phyloP scores from a whole-genome alignment of 495 filamentous ascomycete genomes.

The Clohesyomyces aquaticus region DNA sequence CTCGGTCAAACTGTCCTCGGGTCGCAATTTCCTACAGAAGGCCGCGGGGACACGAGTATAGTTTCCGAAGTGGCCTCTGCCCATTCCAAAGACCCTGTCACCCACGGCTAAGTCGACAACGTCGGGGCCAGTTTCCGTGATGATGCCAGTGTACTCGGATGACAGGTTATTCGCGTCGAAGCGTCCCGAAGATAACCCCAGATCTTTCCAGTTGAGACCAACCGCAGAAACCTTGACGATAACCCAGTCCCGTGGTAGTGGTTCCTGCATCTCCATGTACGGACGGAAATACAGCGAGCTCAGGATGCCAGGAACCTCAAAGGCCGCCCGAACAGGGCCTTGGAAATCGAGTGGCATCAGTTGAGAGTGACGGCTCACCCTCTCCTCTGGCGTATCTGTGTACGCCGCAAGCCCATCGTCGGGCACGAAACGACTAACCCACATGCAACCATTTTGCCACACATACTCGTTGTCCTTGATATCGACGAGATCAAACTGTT shows the following conservation, averaged over 20 bases:
- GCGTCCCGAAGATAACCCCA: slow-evolving; percentile 18
- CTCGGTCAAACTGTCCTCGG: slow-evolving; percentile 51
- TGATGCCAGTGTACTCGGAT: slow-evolving; percentile 21
- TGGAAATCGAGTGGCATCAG: slow-evolving; percentile 27
- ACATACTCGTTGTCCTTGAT: slow-evolving; percentile 38
- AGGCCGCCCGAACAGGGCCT: slow-evolving; percentile 9
- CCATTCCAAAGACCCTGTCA: slow-evolving; percentile 45
- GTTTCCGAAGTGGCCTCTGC: slow-evolving; percentile 23
- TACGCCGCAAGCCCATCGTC: slow-evolving; percentile 20
- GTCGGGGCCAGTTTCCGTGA: background rate
- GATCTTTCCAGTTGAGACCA: slow-evolving; percentile 35
- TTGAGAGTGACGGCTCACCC: slow-evolving; percentile 25
- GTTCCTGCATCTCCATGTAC: background rate
- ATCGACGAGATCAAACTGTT: slow-evolving; percentile 9
- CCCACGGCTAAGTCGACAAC: slow-evolving; percentile 47
- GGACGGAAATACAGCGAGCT: slow-evolving; percentile 28
- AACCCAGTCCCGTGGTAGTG: slow-evolving; percentile 23
- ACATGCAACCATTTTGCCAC: slow-evolving; percentile 45
- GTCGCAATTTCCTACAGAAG: slow-evolving; percentile 5
- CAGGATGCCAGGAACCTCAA: slow-evolving; percentile 25
- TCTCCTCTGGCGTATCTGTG: background rate
- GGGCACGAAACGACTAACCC: slow-evolving; percentile 43
- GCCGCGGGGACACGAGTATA: too few species aligned
- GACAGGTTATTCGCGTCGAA: slow-evolving; percentile 12
- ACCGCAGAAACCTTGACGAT: slow-evolving; percentile 25